Evolutionary conservation across 306 rosid species (phyloP), one percentile per base, ranked within the genome.

Genomic region (Hippophae gyantsensis): DNA sequence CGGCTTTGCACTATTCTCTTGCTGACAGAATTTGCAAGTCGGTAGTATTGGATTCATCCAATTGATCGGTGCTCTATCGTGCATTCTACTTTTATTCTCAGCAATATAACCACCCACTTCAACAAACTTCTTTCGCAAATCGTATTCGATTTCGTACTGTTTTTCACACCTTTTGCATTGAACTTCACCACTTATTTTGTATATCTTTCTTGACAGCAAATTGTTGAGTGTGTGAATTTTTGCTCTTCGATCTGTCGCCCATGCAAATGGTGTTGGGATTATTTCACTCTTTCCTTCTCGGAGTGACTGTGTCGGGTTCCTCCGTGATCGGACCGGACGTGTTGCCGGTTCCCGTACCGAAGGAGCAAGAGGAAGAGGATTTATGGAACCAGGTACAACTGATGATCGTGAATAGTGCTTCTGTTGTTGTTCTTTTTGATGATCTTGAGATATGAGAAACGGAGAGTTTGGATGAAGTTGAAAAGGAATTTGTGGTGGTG

Each of bases 241-340:
- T 6, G 86, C 86, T 1, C 80, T 70, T 0, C 8, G 58, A 2
- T 66, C 10, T 0, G 86, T 73, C 1, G 94, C 93, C 96, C 96
- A 88, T 0, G 64, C 73, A 7, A 67, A 88, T 0, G 82, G 84
- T 0, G 69, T 8, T 0, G 72, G 57, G 11, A 84, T 26, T 0
- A 18, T 66, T 3, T 42, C 48, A 0, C 47, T 48, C 53, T 42
- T 69, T 2, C 60, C 65, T 0, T 38, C 47, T 0, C 53, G 27
- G 2, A 58, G 57, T 6, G 10, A 41, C 2, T 26, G 74, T 0
- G 54, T 13, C 0, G 65, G 27, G 47, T 48, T 48, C 0, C 81
- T 66, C 0, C 65, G 77, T 0, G 7, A 6, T 7, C 69, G 78
- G 1, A 6, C 5, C 0, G 58, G 26, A 6, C 58, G 71, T 2